Evolutionary conservation across 192 early-diverging fungal genomes (phyloP).

Genomic region (Mortierella alpina): DNA sequence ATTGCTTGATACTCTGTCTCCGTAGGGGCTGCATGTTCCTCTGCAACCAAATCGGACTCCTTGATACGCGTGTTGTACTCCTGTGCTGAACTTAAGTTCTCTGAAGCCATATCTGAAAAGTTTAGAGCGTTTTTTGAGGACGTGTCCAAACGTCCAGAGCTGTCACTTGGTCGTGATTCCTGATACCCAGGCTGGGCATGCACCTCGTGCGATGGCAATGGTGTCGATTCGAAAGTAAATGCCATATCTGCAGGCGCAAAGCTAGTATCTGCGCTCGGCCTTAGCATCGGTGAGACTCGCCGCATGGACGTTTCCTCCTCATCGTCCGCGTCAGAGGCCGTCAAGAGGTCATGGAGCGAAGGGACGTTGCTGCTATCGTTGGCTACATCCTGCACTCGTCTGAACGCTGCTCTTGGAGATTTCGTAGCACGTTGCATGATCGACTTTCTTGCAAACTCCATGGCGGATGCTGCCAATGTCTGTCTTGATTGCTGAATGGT

Average conservation of each 20-base stretch:
- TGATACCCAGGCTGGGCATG: not conserved
- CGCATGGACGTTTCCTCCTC: no score
- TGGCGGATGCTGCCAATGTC: not conserved
- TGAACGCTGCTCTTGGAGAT: slow-evolving; percentile 18
- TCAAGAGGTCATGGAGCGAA: slow-evolving; percentile 19
- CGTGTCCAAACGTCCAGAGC: not conserved
- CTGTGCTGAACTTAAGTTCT: no score
- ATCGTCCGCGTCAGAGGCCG: slow-evolving; percentile 14
- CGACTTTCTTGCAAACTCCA: slow-evolving; percentile 39
- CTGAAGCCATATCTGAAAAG: no score
- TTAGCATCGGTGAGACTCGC: not conserved
- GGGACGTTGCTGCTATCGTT: slow-evolving; percentile 13
- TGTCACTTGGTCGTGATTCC: not conserved
- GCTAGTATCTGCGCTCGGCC: not conserved
- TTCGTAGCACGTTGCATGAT: slow-evolving; percentile 27
- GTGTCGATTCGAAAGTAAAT: slow-evolving; percentile 25
- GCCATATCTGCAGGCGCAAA: slow-evolving; percentile 12
- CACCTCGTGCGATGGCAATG: not conserved
- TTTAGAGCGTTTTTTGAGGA: no score
- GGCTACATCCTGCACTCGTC: slow-evolving; percentile 14
- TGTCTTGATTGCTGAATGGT: not conserved
- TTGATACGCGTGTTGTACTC: no score
- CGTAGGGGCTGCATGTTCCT: no score
- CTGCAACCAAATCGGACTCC: no score
- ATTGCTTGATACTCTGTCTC: no score